Percentiles rank a stretch among this genome's conserved stretches.
Conservation (phyloP, 768 basidiomycete species). For the Pleurotus salmoneostramineus region DNA sequence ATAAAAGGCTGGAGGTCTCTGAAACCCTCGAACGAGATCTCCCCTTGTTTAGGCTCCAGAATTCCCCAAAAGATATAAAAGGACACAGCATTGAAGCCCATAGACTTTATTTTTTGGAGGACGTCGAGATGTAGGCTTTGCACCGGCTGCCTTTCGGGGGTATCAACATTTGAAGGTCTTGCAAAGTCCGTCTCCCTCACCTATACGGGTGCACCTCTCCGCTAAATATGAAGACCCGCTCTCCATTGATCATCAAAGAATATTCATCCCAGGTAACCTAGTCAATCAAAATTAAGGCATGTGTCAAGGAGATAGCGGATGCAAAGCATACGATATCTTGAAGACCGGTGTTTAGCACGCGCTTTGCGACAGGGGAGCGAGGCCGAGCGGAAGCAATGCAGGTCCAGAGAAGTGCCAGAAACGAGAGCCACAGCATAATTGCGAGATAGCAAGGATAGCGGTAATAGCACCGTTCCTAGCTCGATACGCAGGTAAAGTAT, state of each 20-base stretch:
- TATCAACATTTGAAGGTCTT: not conserved
- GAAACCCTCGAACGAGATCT: slow-evolving; percentile 51
- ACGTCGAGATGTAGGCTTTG: slow-evolving; percentile 39
- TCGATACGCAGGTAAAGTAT: not conserved
- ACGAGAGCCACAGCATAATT: slow-evolving; percentile 8
- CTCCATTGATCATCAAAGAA: slow-evolving; percentile 36
- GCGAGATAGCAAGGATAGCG: not conserved
- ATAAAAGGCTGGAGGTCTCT: slow-evolving; percentile 52
- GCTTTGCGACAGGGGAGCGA: slow-evolving; percentile 13
- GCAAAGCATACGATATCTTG: slow-evolving; percentile 25
- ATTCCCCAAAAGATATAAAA: slow-evolving; percentile 44
- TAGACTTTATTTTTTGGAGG: slow-evolving; percentile 39
- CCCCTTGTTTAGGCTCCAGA: slow-evolving; percentile 40
- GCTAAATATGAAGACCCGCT: slow-evolving; percentile 35
- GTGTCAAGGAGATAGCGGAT: not conserved
- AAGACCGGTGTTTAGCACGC: slow-evolving; percentile 21
- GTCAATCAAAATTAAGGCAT: not conserved
- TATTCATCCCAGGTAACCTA: slow-evolving; percentile 45
- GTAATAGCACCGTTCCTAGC: not conserved
- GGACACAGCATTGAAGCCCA: slow-evolving; percentile 41
- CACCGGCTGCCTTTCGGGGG: slow-evolving; percentile 28
- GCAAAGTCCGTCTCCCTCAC: slow-evolving; percentile 16
- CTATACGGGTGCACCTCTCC: slow-evolving; percentile 42
- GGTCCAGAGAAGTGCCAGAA: slow-evolving; percentile 19
- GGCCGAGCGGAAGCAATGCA: slow-evolving; percentile 18